Conservation (phyloP, 1,284 basidiomycete genomes). For the Athelia psychrophila region DNA sequence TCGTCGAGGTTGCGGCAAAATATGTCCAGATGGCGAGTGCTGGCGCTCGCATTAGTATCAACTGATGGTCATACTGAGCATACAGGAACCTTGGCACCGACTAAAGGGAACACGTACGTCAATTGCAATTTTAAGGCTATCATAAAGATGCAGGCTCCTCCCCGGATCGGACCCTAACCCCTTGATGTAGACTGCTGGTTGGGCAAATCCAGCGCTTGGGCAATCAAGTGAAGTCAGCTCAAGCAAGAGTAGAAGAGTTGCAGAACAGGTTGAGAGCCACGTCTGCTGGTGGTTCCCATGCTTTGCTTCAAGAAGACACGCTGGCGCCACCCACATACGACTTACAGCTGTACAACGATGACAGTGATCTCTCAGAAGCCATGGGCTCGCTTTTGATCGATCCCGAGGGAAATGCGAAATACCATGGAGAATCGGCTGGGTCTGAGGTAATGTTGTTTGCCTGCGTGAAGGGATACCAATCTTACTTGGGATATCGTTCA, state of each 20-base stretch:
- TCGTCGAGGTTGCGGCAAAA: constrained; percentile 42
- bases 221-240: constrained; percentile 42
- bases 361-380: constrained; percentile 27
- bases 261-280: constrained; percentile 36
- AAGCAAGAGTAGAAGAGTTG: constrained; percentile 53
- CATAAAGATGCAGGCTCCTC: constrained; percentile 1
- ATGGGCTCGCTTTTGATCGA: constrained; percentile 45
- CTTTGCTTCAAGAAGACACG: constrained; percentile 1
- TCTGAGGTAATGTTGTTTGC: constrained; percentile 38
- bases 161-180: constrained; percentile 1
- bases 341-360: constrained; percentile 5
- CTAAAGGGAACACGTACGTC: constrained; percentile 53
- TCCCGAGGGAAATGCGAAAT: constrained; percentile 40
- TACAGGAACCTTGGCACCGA: constrained; percentile 46
- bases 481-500: constrained; percentile 32
- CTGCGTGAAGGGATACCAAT: constrained; percentile 1
- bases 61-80: neutral
- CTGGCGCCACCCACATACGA: constrained; percentile 2
- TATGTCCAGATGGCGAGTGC: constrained; percentile 46
- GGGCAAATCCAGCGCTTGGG: constrained; percentile 42
- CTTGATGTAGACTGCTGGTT: constrained; percentile 23
- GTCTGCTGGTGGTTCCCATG: constrained; percentile 11
- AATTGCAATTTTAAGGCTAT: neutral
- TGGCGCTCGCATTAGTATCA: neutral
- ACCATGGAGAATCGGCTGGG: constrained; percentile 41